Evolutionary conservation across 805 yeast species (phyloP), one percentile per base, ranked within the genome.

Genomic region (Ascoidea rubescens): DNA sequence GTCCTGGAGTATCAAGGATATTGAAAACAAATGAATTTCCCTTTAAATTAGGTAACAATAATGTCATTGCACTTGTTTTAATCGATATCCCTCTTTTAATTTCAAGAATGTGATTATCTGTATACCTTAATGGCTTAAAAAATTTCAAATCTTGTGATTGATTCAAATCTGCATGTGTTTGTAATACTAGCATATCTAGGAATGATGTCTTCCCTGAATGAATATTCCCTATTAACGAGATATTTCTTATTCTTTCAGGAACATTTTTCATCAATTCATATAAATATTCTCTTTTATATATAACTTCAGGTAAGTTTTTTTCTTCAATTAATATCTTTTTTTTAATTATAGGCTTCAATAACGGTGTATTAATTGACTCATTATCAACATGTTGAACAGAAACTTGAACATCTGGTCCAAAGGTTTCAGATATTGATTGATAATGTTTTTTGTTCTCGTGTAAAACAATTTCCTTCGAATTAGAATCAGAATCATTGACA

Each of bases 1-100:
- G 98, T 0, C 99, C 99, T 0, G 99, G 99, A 0, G 96, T 71
- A 60, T 95, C 99, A 0, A 88, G 57, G 0, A 90, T 55, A 60
- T 84, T 87, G 21, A 82, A 59, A 0, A 78, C 77, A 16, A 69
- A 65, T 0, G 95, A 82, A 55, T 75, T 78, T 1, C 71, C 76
- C 14, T 66, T 66, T 32, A 77, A 55, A 60, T 79, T 78, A 0
- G 75, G 77, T 14, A 83, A 63, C 5, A 90, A 62, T 7, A 87
- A 58, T 0, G 91, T 69, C 57, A 84, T 72, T 0, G 87, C 80
- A 1, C 82, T 67, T 1, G 83, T 51, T 58, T 81, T 81, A 14
- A 87, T 72, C 1, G 95, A 72, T 5, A 87, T 56, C 0, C 89
- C 90, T 54, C 96, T 69, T 46, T 79, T 79, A 1, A 74, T 65